Conservation (phyloP, 2,329 filamentous ascomycete genomes). For the Aspergillus intermedius region DNA sequence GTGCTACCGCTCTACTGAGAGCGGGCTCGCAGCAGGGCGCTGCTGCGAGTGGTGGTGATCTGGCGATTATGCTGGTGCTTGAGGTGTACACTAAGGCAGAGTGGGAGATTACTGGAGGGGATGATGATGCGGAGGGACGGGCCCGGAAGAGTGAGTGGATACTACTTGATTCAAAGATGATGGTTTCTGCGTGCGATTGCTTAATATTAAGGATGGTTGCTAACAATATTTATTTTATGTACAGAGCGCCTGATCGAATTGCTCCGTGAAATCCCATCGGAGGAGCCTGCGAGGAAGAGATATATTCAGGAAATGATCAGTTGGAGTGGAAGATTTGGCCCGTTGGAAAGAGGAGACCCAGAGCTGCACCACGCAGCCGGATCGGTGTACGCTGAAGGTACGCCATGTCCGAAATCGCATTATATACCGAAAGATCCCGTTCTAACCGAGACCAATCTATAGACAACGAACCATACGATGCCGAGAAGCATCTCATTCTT, state of each 20-base stretch:
- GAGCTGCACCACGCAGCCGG: slow-evolving; percentile 92
- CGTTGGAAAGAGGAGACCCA: slow-evolving; percentile 84
- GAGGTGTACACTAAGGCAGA: slow-evolving; percentile 88
- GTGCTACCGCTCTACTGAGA: slow-evolving; percentile 70
- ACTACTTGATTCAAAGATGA: not conserved
- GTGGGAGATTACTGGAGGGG: slow-evolving; percentile 52
- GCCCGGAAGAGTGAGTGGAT: slow-evolving; percentile 52
- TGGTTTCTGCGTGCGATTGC: not conserved
- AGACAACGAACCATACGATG: slow-evolving; percentile 88
- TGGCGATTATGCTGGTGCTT: slow-evolving; percentile 77
- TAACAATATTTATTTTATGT: slow-evolving; percentile 4
- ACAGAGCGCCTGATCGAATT: slow-evolving; percentile 63
- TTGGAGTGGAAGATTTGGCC: slow-evolving; percentile 81
- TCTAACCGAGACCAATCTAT: slow-evolving; percentile 11
- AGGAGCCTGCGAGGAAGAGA: slow-evolving; percentile 88
- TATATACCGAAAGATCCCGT: not conserved
- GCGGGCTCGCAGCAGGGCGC: slow-evolving; percentile 67
- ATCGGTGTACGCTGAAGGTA: slow-evolving; percentile 73
- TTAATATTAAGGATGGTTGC: not conserved
- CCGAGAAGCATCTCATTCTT: slow-evolving; percentile 80
- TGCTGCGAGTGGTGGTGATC: slow-evolving; percentile 83
- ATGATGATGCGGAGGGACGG: slow-evolving; percentile 55
- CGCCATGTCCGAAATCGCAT: slow-evolving; percentile 11
- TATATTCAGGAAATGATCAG: slow-evolving; percentile 79
- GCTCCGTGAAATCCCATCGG: slow-evolving; percentile 69